These are phyloP conservation scores for Saccharomycopsis fodiens DNA, from an alignment of 805 yeast species.

Conservation along the genomic window DNA sequence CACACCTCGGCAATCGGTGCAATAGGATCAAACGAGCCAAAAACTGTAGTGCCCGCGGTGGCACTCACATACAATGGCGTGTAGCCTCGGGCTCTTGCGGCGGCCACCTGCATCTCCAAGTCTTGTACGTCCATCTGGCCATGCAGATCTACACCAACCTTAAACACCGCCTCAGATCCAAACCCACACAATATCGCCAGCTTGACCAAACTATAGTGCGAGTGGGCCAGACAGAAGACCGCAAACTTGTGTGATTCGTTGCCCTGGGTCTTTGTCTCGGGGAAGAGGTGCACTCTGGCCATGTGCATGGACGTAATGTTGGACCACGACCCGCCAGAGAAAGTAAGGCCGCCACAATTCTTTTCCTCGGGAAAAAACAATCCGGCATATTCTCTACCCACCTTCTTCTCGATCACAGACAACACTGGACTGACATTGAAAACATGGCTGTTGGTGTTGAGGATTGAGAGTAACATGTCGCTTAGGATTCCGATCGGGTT, in stretches of 20 bases:
- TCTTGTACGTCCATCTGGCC: conserved; percentile 51
- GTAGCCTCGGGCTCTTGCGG: conserved; percentile 42
- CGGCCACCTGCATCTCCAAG: conserved; percentile 38
- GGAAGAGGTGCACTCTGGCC: conserved; percentile 59
- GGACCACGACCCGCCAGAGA: conserved; percentile 85
- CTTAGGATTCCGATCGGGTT: conserved; percentile 77
- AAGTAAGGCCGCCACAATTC: conserved; percentile 71
- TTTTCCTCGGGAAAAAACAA: conserved; percentile 38
- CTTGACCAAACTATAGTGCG: conserved; percentile 75
- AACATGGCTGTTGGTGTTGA: conserved; percentile 82
- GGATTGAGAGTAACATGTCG: conserved; percentile 56
- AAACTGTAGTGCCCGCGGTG: conserved; percentile 87
- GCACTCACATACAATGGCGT: conserved; percentile 73
- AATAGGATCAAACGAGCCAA: conserved; percentile 74
- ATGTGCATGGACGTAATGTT: conserved; percentile 72
- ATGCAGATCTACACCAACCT: conserved; percentile 45
- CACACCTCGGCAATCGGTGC: conserved; percentile 47
- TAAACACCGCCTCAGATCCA: conserved; percentile 56
- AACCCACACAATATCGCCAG: conserved; percentile 72
- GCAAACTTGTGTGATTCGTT: conserved; percentile 51
- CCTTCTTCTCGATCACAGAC: conserved; percentile 64
- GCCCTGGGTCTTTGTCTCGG: conserved; percentile 63
- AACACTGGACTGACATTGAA: conserved; percentile 79
- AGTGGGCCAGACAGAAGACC: conserved; percentile 60
- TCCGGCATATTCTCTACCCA: conserved; percentile 59